Conservation (phyloP, 345 rosid species). For the Linum tenue region DNA sequence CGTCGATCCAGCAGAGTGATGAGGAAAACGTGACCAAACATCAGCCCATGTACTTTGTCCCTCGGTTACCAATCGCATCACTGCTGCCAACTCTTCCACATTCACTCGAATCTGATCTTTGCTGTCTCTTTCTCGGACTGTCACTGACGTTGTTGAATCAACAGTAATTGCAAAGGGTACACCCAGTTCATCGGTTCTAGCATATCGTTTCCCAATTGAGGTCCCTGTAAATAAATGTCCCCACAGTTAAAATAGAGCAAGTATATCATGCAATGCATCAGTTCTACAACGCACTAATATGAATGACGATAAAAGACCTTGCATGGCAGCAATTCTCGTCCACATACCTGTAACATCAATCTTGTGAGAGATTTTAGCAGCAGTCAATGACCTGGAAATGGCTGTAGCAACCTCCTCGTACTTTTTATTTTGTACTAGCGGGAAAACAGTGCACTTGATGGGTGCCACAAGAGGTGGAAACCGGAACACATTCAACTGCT, state of each 20-base stretch:
- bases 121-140: too few relatives aligned
- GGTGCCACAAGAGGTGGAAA: conserved; percentile 92
- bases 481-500: conserved; percentile 71
- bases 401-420: conserved; percentile 70
- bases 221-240: conserved; percentile 38
- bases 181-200: conserved; percentile 89
- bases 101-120: conserved; percentile 52
- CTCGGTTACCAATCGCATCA: conserved; percentile 33
- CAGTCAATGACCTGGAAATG: conserved; percentile 63
- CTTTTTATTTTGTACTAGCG: conserved; percentile 73
- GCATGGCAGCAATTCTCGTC: neutral
- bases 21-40: too few relatives aligned
- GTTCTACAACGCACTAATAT: neutral
- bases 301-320: neutral
- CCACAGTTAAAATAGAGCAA: neutral
- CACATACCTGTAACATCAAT: conserved; percentile 79
- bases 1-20: too few relatives aligned
- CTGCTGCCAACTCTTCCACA: conserved; percentile 27
- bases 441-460: conserved; percentile 88
- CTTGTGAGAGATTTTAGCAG: conserved; percentile 71
- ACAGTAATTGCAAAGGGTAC: conserved; percentile 94
- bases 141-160: conserved; percentile 14
- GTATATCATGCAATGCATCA: neutral
- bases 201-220: conserved; percentile 88
- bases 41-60: conserved; percentile 37